A percentile compares a stretch with the other conserved stretches of the same genome.
Evolutionary conservation across 768 basidiomycete genomes (phyloP).

Genomic region (Naganishia friedmannii): DNA sequence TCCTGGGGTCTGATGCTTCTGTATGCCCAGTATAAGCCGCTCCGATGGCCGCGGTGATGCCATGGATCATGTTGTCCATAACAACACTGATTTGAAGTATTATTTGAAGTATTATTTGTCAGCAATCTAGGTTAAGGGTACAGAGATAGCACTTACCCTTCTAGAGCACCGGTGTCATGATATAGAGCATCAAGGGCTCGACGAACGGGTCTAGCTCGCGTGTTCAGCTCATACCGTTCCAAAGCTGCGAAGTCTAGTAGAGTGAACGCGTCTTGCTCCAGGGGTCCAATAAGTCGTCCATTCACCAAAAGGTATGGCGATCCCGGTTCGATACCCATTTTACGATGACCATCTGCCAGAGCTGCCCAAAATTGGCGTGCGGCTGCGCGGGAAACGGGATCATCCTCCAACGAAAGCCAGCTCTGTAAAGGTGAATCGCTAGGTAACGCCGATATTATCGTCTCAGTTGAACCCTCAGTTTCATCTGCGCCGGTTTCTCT

Average conservation of each 20-base stretch:
- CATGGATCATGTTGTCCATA: constrained; percentile 63
- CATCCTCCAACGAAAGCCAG: background rate
- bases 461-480: background rate
- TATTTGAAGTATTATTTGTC: background rate
- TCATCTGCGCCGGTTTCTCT: background rate
- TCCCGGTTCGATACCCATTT: constrained; percentile 61
- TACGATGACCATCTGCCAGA: constrained; percentile 47
- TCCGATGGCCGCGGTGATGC: constrained; percentile 70
- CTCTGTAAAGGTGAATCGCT: background rate
- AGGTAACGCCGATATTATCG: background rate
- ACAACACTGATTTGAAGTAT: constrained; percentile 55
- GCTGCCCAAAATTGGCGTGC: constrained; percentile 44
- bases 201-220: constrained; percentile 67
- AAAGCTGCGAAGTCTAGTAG: constrained; percentile 71
- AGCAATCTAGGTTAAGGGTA: background rate
- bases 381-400: constrained; percentile 29
- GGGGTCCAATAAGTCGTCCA: constrained; percentile 80
- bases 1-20: constrained; percentile 39
- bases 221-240: constrained; percentile 69
- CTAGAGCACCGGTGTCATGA: constrained; percentile 52
- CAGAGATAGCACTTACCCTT: constrained; percentile 53
- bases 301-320: constrained; percentile 70
- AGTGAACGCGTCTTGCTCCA: constrained; percentile 62
- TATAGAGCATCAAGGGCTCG: constrained; percentile 63
- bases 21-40: constrained; percentile 57